A percentile compares a stretch with the other conserved stretches of the same genome.
phyloP scores from a whole-genome alignment of 805 yeast species.

The Nakazawaea peltata region DNA sequence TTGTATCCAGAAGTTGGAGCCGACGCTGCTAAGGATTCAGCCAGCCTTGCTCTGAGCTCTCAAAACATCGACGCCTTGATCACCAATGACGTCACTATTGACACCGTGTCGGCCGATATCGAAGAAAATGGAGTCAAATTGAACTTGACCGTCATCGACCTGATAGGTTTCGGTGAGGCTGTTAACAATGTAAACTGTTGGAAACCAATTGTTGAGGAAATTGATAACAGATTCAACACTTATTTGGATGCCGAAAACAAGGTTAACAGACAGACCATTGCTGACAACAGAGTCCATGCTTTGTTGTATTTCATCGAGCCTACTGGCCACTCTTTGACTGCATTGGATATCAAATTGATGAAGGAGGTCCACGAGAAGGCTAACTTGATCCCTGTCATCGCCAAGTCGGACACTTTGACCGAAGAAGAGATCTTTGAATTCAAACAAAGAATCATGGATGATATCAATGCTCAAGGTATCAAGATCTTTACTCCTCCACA shows the following conservation, averaged over 20 bases:
- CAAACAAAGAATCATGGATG: slow-evolving; percentile 71
- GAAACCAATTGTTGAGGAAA: slow-evolving; percentile 88
- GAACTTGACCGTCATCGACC: slow-evolving; percentile 73
- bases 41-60: not conserved
- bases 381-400: slow-evolving; percentile 88
- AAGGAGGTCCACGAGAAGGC: slow-evolving; percentile 83
- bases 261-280: slow-evolving; percentile 60
- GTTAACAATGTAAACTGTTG: slow-evolving; percentile 75
- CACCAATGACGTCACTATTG: slow-evolving; percentile 40
- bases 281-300: slow-evolving; percentile 88
- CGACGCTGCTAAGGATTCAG: not conserved
- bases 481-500: slow-evolving; percentile 69
- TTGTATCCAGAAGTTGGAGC: slow-evolving; percentile 29
- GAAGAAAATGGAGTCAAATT: slow-evolving; percentile 93
- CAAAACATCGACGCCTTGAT: slow-evolving; percentile 2
- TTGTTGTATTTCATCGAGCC: slow-evolving; percentile 93
- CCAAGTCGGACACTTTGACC: slow-evolving; percentile 89
- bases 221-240: slow-evolving; percentile 77
- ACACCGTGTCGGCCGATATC: slow-evolving; percentile 58
- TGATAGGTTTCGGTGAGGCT: slow-evolving; percentile 92
- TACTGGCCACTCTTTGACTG: slow-evolving; percentile 87
- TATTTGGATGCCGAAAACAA: slow-evolving; percentile 87
- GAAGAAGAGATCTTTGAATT: slow-evolving; percentile 75
- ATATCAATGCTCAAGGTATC: slow-evolving; percentile 67
- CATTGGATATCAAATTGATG: slow-evolving; percentile 86